phyloP scores from a whole-genome alignment of 768 basidiomycete species.

The Tylopilus rubrobrunneus region DNA sequence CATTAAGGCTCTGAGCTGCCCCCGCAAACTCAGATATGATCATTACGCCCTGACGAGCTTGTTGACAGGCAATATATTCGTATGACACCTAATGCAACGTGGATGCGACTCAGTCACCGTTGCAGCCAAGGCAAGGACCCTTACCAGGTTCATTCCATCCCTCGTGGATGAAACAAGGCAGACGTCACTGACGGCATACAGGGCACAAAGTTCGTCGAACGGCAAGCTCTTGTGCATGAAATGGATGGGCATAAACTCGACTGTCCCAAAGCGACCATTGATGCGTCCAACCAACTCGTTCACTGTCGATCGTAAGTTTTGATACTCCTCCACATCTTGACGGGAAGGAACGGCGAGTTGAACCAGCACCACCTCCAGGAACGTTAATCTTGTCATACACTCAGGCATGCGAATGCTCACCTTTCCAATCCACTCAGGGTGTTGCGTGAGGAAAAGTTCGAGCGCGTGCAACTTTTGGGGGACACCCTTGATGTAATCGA shows the following conservation, averaged over 20 bases:
- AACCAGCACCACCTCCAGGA: slow-evolving; percentile 78
- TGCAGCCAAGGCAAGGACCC: slow-evolving; percentile 24
- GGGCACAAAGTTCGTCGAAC: slow-evolving; percentile 95
- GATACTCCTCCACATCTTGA: slow-evolving; percentile 99
- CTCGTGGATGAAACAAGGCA: slow-evolving; percentile 93
- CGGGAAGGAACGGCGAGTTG: slow-evolving; percentile 97
- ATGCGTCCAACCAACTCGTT: slow-evolving; percentile 98
- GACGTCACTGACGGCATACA: slow-evolving; percentile 95
- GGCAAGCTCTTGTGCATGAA: slow-evolving; percentile 96
- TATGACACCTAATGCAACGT: slow-evolving; percentile 77
- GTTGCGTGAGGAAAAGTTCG: slow-evolving; percentile 93
- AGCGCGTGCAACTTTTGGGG: slow-evolving; percentile 97
- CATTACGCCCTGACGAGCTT: slow-evolving; percentile 90
- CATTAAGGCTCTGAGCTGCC: slow-evolving; percentile 93
- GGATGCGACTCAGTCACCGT: slow-evolving; percentile 5
- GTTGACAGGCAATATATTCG: slow-evolving; percentile 96
- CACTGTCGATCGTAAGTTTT: slow-evolving; percentile 91
- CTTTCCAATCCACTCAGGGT: slow-evolving; percentile 99
- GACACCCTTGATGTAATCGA: slow-evolving; percentile 99
- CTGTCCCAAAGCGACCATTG: slow-evolving; percentile 97
- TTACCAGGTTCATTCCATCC: slow-evolving; percentile 97
- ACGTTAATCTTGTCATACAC: neutral
- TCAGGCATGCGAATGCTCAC: slow-evolving; percentile 32
- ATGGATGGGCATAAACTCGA: slow-evolving; percentile 99
- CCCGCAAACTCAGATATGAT: slow-evolving; percentile 99